Conservation (phyloP, 2,329 filamentous ascomycete genomes). For the Aspergillus sclerotialis region DNA sequence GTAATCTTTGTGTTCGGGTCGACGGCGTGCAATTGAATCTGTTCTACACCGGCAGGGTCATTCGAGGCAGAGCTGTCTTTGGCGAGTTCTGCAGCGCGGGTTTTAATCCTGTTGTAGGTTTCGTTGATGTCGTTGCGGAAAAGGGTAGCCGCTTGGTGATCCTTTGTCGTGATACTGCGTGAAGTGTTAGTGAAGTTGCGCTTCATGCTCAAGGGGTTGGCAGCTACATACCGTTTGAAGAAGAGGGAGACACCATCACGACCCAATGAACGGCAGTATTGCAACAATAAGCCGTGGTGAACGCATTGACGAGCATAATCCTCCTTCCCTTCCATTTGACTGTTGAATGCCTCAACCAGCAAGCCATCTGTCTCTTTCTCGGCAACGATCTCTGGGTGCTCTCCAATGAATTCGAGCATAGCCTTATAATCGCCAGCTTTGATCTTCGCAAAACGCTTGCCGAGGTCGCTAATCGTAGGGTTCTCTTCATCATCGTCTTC, state of each 20-base stretch:
- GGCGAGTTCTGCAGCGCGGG: constrained; percentile 65
- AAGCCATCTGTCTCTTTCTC: constrained; percentile 89
- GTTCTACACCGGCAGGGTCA: constrained; percentile 66
- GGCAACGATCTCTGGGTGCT: constrained; percentile 68
- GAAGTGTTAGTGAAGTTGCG: constrained; percentile 6
- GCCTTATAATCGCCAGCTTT: constrained; percentile 65
- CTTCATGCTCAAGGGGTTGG: background rate
- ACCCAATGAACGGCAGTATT: constrained; percentile 89
- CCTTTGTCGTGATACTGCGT: constrained; percentile 66
- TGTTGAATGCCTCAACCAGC: constrained; percentile 85
- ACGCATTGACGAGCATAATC: constrained; percentile 80
- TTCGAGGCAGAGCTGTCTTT: constrained; percentile 49
- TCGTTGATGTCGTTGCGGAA: constrained; percentile 90
- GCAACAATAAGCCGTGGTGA: constrained; percentile 83
- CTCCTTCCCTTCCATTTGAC: constrained; percentile 67
- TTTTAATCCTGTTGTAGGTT: constrained; percentile 77
- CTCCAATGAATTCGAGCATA: constrained; percentile 68
- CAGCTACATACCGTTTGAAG: constrained; percentile 65
- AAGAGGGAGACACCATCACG: constrained; percentile 83
- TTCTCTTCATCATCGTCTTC: constrained; percentile 60
- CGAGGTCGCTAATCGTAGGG: constrained; percentile 68
- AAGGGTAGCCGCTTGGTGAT: constrained; percentile 82
- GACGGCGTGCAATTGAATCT: constrained; percentile 95
- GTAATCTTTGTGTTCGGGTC: constrained; percentile 88
- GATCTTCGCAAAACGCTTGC: constrained; percentile 76